Conservation (phyloP, 768 basidiomycete genomes). For the Chiua virens region DNA sequence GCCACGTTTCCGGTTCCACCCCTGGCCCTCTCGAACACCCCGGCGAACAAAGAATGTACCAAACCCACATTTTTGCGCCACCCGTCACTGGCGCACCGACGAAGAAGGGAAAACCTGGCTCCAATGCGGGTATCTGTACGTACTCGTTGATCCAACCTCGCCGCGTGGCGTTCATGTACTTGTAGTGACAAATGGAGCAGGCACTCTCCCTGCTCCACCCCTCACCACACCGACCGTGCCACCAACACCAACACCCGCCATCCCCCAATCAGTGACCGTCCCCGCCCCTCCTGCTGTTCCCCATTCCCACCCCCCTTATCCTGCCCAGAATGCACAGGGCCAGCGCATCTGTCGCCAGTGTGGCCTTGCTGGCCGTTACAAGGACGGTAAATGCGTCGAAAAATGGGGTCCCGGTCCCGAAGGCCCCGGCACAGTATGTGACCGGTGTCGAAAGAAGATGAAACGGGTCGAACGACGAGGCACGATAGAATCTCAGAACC, state of each 20-base stretch:
- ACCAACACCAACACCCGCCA: conserved; percentile 17
- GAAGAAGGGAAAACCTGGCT: conserved; percentile 57
- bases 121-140: conserved; percentile 25
- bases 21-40: conserved; percentile 34
- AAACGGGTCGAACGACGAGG: conserved; percentile 77
- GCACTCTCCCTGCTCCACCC: conserved; percentile 17
- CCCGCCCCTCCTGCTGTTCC: background rate
- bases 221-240: conserved; percentile 7
- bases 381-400: conserved; percentile 83
- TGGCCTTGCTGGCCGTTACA: conserved; percentile 71
- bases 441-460: conserved; percentile 86
- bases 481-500: conserved; percentile 50
- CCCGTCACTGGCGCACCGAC: conserved; percentile 71
- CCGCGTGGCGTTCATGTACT: conserved; percentile 14
- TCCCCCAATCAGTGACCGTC: conserved; percentile 5
- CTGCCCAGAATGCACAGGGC: conserved; percentile 52
- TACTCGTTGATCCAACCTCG: background rate
- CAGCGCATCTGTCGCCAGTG: conserved; percentile 80
- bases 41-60: conserved; percentile 45
- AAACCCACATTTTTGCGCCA: conserved; percentile 72
- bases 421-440: conserved; percentile 83
- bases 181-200: conserved; percentile 20
- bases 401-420: conserved; percentile 87
- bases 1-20: conserved; percentile 16
- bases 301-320: conserved; percentile 21